phyloP scores from a whole-genome alignment of 495 filamentous ascomycete species.

The Trichoderma orchidacearum region DNA sequence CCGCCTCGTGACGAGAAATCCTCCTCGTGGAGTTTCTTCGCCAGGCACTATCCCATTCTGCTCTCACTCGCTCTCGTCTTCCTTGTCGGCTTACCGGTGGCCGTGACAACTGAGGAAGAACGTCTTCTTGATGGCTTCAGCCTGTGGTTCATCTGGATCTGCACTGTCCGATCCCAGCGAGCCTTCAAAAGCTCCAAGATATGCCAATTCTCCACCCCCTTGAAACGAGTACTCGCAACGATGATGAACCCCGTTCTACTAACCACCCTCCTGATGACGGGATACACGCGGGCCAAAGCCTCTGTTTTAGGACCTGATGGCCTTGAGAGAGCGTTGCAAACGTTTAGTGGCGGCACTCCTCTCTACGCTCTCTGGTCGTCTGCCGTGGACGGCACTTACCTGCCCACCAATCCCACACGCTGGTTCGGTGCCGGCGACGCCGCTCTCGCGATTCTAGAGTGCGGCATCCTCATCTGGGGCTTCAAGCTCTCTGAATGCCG shows the following conservation, averaged over 20 bases:
- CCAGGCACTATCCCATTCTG: slow-evolving; percentile 10
- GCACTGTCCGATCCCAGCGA: slow-evolving; percentile 22
- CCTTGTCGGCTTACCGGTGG: slow-evolving; percentile 16
- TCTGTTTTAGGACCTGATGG: slow-evolving; percentile 8
- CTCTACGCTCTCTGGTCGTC: slow-evolving; percentile 14
- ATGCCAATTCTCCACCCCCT: slow-evolving; percentile 7
- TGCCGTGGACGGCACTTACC: neutral
- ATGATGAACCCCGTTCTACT: slow-evolving; percentile 26
- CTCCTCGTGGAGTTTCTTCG: neutral
- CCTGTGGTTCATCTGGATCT: slow-evolving; percentile 25
- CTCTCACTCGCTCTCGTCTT: slow-evolving; percentile 11
- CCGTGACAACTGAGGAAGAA: slow-evolving; percentile 9
- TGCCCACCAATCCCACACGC: neutral
- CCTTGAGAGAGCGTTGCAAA: slow-evolving; percentile 14
- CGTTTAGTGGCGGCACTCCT: slow-evolving; percentile 19
- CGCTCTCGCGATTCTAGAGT: slow-evolving; percentile 25
- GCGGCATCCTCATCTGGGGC: slow-evolving; percentile 30
- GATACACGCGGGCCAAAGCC: slow-evolving; percentile 23
- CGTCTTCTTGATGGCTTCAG: slow-evolving; percentile 19
- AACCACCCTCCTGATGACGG: slow-evolving; percentile 25
- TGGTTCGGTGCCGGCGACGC: slow-evolving; percentile 29
- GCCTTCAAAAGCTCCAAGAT: slow-evolving; percentile 12
- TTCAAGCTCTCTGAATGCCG: slow-evolving; percentile 36
- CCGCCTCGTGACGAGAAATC: neutral
- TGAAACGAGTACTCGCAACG: slow-evolving; percentile 17